phyloP scores from a whole-genome alignment of 140 eudicot species.

The Flaveria floridana region DNA sequence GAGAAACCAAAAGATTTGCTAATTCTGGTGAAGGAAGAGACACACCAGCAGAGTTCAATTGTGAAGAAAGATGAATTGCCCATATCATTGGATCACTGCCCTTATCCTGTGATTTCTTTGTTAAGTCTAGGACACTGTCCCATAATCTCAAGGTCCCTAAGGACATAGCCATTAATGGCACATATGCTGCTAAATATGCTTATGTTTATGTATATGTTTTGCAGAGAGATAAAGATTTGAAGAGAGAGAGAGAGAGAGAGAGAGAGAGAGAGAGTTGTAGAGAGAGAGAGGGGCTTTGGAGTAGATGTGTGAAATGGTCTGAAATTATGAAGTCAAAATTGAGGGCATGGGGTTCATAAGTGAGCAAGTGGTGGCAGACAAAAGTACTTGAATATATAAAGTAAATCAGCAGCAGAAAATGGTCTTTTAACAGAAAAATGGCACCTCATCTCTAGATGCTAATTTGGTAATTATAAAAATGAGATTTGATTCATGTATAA shows the following conservation, averaged over 20 bases:
- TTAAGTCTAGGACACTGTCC: constrained; percentile 63
- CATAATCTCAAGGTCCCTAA: constrained; percentile 38
- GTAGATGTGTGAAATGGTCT: constrained; percentile 32
- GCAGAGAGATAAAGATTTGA: not conserved
- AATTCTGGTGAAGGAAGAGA: constrained; percentile 70
- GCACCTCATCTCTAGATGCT: constrained; percentile 23
- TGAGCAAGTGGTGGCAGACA: constrained; percentile 42
- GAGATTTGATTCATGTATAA: not conserved
- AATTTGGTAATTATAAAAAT: not conserved
- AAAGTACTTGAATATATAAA: constrained; percentile 31
- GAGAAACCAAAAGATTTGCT: constrained; percentile 65
- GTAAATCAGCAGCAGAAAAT: constrained; percentile 27
- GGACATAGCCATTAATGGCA: constrained; percentile 55
- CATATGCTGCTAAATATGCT: constrained; percentile 16
- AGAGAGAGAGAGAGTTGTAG: not conserved
- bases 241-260: not conserved
- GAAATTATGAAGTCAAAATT: constrained; percentile 42
- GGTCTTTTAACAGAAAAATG: constrained; percentile 32
- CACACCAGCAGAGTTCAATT: constrained; percentile 59
- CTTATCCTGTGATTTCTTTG: constrained; percentile 65
- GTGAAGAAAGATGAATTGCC: constrained; percentile 78
- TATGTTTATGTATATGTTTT: constrained; percentile 7
- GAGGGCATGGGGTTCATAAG: constrained; percentile 18
- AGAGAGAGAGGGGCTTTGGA: constrained; percentile 11
- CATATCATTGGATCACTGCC: constrained; percentile 75